Evolutionary conservation across 208 protist species (phyloP), one percentile per base, ranked within the genome.

Genomic region (Trypanosoma theileri): DNA sequence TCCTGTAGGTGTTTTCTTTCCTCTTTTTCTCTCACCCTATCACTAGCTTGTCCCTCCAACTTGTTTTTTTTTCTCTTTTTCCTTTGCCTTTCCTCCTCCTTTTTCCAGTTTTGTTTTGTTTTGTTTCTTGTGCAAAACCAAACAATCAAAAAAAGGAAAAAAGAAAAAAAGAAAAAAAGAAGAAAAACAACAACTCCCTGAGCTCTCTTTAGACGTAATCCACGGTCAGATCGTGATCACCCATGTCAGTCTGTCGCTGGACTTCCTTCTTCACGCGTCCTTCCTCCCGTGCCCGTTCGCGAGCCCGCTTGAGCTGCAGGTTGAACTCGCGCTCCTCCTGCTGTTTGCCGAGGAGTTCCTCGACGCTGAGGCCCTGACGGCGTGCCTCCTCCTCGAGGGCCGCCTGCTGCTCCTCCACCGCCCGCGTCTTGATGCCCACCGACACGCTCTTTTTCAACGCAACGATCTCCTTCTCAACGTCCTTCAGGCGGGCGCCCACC

Each of bases 401-500:
- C 50, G 69, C 56, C 58, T 91, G 75, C 14, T 95, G 74, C 52
- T 81, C 63, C n/a, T 82, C 73, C 22, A 81, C 65, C 13, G 81
- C 67, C 40, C 84, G 70, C 67, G 80, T 84, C 76, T 96, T 95
- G 31, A 86, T 82, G 51, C 64, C 56, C 22, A 66, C 31, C 9
- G 73, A 84, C 4, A 92, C 82, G 62, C 80, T 85, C 58, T 88
- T 86, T 66, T 92, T 90, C 19, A 75, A 59, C 14, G 63, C 59
- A 10, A 79, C 78, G 61, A 96, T 85, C 71, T 96, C 83, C 79
- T 90, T 94, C 70, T 97, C 91, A 16, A 98, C 84, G 55, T 96
- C 94, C 81, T 98, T 98, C 50, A 97, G 55, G 52, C 91, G 91
- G 19, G 83, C 74, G 56, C 90, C 90, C 58, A 77, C 63, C 69